phyloP scores from a whole-genome alignment of 164 flowering plant genomes.

The Paratinospora sagittata region DNA sequence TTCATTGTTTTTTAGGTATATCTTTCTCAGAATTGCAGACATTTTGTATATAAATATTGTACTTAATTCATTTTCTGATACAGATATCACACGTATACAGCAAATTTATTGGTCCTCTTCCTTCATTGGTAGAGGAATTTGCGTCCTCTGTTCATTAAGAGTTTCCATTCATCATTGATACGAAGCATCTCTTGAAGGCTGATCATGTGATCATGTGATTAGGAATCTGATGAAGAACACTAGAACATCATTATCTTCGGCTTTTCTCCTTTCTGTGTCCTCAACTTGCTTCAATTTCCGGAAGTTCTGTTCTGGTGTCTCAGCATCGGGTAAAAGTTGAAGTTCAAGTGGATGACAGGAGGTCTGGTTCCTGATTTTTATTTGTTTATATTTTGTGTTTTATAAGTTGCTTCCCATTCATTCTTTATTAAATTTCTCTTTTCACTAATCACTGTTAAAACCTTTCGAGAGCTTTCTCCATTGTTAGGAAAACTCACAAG shows the following conservation, averaged over 20 bases:
- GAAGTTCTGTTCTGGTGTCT: slow-evolving; percentile 10
- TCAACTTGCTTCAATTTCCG: slow-evolving; percentile 37
- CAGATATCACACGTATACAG: slow-evolving; percentile 83
- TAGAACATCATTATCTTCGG: slow-evolving; percentile 70
- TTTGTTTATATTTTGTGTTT: too few species aligned
- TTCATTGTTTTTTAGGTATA: slow-evolving; percentile 90
- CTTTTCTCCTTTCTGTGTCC: slow-evolving; percentile 71
- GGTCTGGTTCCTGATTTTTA: too few species aligned
- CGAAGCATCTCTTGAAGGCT: too few species aligned
- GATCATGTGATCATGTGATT: too few species aligned
- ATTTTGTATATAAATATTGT: not conserved
- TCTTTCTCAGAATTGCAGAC: too few species aligned
- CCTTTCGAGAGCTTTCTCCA: too few species aligned
- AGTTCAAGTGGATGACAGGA: too few species aligned
- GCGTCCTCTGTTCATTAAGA: slow-evolving; percentile 46
- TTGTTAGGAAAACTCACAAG: too few species aligned
- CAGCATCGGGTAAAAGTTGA: too few species aligned
- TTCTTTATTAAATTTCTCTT: too few species aligned
- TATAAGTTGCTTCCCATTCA: too few species aligned
- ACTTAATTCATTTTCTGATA: slow-evolving; percentile 5
- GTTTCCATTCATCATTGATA: slow-evolving; percentile 55
- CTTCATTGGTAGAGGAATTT: slow-evolving; percentile 64
- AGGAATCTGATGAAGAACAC: slow-evolving; percentile 42
- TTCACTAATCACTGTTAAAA: too few species aligned
- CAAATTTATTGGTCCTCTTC: slow-evolving; percentile 83